Conservation (phyloP, 331 rosid genomes). For the Malus hybrid region DNA sequence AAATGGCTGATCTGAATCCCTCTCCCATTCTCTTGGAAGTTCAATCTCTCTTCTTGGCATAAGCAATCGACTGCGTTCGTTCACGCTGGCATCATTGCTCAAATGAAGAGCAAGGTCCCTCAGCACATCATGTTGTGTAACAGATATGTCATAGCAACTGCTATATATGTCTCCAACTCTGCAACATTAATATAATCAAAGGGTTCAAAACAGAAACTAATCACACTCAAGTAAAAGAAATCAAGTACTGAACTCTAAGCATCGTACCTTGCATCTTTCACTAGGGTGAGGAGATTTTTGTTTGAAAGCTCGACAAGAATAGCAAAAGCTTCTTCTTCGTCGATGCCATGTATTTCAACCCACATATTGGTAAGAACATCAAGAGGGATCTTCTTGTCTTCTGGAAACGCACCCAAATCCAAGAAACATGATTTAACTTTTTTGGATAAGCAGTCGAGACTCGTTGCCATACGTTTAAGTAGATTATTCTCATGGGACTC, state of each 20-base stretch:
- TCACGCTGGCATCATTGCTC: constrained; percentile 28
- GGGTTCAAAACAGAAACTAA: too few species aligned
- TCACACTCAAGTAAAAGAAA: too few species aligned
- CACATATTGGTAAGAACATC: constrained; percentile 75
- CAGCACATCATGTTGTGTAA: constrained; percentile 78
- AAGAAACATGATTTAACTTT: constrained; percentile 72
- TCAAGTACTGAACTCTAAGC: too few species aligned
- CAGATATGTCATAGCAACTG: constrained; percentile 5
- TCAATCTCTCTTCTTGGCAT: constrained; percentile 68
- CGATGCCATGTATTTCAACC: constrained; percentile 71
- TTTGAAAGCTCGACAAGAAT: constrained; percentile 71
- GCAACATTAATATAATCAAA: too few species aligned
- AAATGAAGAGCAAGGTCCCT: constrained; percentile 79
- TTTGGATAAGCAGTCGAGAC: constrained; percentile 39
- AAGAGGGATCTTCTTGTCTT: constrained; percentile 77
- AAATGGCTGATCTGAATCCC: constrained; percentile 39
- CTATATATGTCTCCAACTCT: too few species aligned
- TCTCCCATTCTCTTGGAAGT: constrained; percentile 81
- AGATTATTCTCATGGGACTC: constrained; percentile 62
- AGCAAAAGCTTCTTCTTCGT: constrained; percentile 57
- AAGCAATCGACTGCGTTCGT: constrained; percentile 46
- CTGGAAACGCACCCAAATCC: constrained; percentile 80
- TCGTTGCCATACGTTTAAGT: constrained; percentile 64
- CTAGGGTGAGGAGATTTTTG: constrained; percentile 14
- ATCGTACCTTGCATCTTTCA: too few species aligned